phyloP scores from a whole-genome alignment of 345 rosid species.

The Schrenkiella parvula region DNA sequence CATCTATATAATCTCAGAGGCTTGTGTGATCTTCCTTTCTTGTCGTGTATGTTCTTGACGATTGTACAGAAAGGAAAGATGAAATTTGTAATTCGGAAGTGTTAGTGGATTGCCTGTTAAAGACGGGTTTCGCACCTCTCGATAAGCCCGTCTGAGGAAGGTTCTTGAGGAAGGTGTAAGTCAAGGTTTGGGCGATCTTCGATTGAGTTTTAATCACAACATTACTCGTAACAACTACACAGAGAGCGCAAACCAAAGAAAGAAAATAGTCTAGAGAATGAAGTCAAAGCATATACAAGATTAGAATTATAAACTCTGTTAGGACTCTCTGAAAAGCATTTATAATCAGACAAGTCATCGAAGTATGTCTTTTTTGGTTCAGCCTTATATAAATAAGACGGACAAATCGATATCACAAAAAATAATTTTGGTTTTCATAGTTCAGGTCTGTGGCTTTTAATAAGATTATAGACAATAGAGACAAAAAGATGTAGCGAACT shows the following conservation, averaged over 20 bases:
- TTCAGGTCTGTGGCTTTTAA: neutral
- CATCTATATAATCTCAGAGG: too few relatives aligned
- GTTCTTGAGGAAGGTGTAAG: too few relatives aligned
- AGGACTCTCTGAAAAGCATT: neutral
- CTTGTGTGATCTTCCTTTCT: too few relatives aligned
- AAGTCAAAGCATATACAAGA: neutral
- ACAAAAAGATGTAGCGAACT: neutral
- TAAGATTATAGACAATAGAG: neutral
- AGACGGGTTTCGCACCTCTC: too few relatives aligned
- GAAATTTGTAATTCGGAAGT: too few relatives aligned
- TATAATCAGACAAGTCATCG: neutral
- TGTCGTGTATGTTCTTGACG: too few relatives aligned
- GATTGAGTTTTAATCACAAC: too few relatives aligned
- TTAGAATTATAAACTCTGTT: neutral
- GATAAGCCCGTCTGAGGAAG: too few relatives aligned
- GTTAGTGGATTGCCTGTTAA: too few relatives aligned
- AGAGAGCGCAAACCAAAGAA: conserved; percentile 91
- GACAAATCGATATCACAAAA: neutral
- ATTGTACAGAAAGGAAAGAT: too few relatives aligned
- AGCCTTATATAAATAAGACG: neutral
- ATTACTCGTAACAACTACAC: conserved; percentile 90
- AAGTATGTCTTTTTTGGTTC: neutral
- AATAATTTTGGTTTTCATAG: neutral
- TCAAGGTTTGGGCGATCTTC: too few relatives aligned
- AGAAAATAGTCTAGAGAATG: conserved; percentile 62